Evolutionary conservation across 2,329 filamentous ascomycete genomes (phyloP).

Genomic region (Pseudocercospora cruenta): DNA sequence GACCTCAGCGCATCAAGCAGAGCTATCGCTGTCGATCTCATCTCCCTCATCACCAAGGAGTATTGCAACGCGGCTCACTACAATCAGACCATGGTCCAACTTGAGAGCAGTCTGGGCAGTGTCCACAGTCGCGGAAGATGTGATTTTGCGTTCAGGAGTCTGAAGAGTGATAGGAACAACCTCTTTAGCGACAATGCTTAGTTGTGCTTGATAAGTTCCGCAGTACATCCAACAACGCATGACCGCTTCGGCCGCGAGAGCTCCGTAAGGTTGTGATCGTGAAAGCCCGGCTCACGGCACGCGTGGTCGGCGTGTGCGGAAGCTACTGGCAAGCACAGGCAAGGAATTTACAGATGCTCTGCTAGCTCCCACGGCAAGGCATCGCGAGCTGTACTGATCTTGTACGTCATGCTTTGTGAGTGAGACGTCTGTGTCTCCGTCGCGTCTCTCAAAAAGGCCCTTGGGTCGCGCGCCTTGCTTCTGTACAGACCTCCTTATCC

Average conservation of each 20-base stretch:
- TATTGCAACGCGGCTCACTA: not conserved
- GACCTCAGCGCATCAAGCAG: conserved; percentile 2
- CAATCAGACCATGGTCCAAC: not conserved
- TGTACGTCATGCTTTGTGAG: not conserved
- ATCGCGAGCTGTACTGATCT: conserved; percentile 2
- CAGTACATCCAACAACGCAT: not conserved
- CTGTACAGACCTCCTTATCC: not conserved
- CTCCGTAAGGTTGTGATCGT: not conserved
- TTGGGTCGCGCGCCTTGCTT: not conserved
- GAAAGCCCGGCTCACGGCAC: conserved; percentile 1
- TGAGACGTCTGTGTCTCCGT: not conserved
- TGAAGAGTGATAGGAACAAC: not conserved
- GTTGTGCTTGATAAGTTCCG: not conserved
- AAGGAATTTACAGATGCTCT: not conserved
- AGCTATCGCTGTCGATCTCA: conserved; percentile 5
- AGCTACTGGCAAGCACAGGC: not conserved
- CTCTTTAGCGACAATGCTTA: not conserved
- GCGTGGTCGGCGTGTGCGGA: conserved; percentile 6
- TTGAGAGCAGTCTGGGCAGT: not conserved
- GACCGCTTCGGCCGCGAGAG: not conserved
- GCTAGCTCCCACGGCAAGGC: conserved; percentile 4
- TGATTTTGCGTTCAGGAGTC: not conserved
- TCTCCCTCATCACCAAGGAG: not conserved
- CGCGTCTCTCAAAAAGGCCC: not conserved
- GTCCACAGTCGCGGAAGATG: not conserved